These are phyloP conservation scores for Gossypium thurberi DNA, from an alignment of 345 rosid genomes.

Conservation along the genomic window DNA sequence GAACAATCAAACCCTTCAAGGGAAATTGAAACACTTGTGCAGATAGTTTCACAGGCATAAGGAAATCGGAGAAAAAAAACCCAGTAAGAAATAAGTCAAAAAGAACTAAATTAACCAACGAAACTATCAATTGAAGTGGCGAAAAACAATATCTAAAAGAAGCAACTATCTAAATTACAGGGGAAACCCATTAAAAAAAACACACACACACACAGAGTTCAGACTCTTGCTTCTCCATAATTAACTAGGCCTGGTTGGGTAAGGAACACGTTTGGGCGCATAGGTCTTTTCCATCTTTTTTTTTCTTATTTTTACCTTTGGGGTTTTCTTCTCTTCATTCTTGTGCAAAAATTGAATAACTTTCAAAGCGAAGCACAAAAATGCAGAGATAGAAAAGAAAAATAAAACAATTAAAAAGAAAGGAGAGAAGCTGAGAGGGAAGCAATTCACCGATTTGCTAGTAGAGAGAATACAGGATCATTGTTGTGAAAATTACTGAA, in stretches of 20 bases:
- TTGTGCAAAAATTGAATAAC: background rate
- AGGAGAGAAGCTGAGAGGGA: background rate
- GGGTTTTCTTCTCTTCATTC: background rate
- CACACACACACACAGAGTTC: too few species aligned
- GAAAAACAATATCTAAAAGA: background rate
- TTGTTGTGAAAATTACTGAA: background rate
- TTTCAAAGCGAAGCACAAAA: background rate
- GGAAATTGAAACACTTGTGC: background rate
- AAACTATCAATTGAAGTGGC: background rate
- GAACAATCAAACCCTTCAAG: slow-evolving; percentile 9
- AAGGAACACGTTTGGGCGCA: background rate
- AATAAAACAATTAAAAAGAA: background rate
- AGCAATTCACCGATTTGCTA: background rate
- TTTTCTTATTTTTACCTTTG: background rate
- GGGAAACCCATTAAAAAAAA: background rate
- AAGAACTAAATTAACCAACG: background rate
- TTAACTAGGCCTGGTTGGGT: background rate
- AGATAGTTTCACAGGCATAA: slow-evolving; percentile 16
- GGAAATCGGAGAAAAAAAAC: slow-evolving; percentile 3
- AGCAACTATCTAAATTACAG: background rate
- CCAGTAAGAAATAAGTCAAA: background rate
- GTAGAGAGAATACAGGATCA: background rate
- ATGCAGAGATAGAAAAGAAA: background rate
- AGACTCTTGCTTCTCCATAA: background rate
- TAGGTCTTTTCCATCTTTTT: background rate